A percentile compares a stretch with the other conserved stretches of the same genome.
Conservation (phyloP, 2,329 filamentous ascomycete genomes). For the Tolypocladium guangdongense region DNA sequence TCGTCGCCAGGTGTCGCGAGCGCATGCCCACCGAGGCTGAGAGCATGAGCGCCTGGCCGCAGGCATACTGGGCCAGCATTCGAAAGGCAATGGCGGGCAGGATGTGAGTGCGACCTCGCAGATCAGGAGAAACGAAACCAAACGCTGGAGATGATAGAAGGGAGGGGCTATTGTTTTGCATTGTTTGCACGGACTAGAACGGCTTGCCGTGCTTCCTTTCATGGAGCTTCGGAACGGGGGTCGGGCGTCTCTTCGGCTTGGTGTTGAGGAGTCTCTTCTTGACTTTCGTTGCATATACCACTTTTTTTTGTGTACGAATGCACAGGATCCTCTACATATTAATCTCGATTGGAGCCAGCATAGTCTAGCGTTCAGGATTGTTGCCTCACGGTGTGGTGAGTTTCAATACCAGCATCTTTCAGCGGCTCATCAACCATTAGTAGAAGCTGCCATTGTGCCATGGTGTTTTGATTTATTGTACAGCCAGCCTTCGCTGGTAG, state of each 20-base stretch:
- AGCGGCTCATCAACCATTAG: neutral
- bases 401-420: neutral
- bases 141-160: conserved; percentile 2
- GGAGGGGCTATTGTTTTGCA: neutral
- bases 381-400: conserved; percentile 1
- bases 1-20: conserved; percentile 47
- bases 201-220: neutral
- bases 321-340: neutral
- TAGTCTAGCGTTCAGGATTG: conserved; percentile 5
- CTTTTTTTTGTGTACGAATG: conserved; percentile 10
- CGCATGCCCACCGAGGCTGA: conserved; percentile 49
- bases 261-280: conserved; percentile 19
- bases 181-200: neutral
- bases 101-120: conserved; percentile 9
- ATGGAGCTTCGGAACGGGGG: conserved; percentile 3
- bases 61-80: conserved; percentile 50
- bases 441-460: neutral
- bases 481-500: conserved; percentile 4
- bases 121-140: neutral
- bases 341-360: conserved; percentile 3
- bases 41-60: conserved; percentile 43
- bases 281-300: conserved; percentile 13
- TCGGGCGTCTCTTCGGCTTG: conserved; percentile 15
- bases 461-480: conserved; percentile 2
- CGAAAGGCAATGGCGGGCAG: conserved; percentile 34